These are phyloP conservation scores for Isatis lusitanica DNA, from an alignment of 441 rosid species.

Conservation along the genomic window DNA sequence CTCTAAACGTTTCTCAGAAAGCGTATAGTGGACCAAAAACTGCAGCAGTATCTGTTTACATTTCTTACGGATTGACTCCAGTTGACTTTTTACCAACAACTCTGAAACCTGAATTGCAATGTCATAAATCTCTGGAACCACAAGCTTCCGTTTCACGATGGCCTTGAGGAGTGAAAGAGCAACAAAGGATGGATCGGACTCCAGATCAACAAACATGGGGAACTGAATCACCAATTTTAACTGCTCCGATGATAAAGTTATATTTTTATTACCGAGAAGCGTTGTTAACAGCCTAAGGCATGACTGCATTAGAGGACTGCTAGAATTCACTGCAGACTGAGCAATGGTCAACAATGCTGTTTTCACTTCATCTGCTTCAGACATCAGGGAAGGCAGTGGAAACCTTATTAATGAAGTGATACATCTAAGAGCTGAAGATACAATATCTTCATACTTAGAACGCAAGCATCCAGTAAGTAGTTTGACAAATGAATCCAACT, in stretches of 20 bases:
- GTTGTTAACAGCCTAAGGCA: conserved; percentile 81
- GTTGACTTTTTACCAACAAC: conserved; percentile 86
- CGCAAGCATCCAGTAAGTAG: conserved; percentile 73
- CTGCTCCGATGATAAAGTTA: conserved; percentile 78
- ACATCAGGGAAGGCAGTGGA: conserved; percentile 76
- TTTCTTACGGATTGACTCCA: conserved; percentile 69
- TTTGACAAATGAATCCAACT: conserved; percentile 87
- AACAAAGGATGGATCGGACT: conserved; percentile 64
- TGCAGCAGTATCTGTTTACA: conserved; percentile 79
- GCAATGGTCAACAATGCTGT: conserved; percentile 68
- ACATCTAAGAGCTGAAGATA: conserved; percentile 77
- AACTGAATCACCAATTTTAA: conserved; percentile 67
- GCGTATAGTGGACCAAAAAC: conserved; percentile 75
- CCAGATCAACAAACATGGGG: conserved; percentile 88
- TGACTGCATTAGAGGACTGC: conserved; percentile 73
- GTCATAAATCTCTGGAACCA: conserved; percentile 89
- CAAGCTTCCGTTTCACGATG: conserved; percentile 71
- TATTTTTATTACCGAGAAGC: conserved; percentile 61
- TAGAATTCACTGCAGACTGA: conserved; percentile 54
- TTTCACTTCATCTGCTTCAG: conserved; percentile 81
- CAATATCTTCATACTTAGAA: conserved; percentile 82
- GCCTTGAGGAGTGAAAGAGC: conserved; percentile 84
- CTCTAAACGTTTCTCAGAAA: conserved; percentile 62
- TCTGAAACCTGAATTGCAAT: conserved; percentile 62
- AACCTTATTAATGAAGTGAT: conserved; percentile 71